Base-by-base conservation (phyloP, 1,284 basidiomycete species). In the Mycosarcoma mackinlayi region DNA sequence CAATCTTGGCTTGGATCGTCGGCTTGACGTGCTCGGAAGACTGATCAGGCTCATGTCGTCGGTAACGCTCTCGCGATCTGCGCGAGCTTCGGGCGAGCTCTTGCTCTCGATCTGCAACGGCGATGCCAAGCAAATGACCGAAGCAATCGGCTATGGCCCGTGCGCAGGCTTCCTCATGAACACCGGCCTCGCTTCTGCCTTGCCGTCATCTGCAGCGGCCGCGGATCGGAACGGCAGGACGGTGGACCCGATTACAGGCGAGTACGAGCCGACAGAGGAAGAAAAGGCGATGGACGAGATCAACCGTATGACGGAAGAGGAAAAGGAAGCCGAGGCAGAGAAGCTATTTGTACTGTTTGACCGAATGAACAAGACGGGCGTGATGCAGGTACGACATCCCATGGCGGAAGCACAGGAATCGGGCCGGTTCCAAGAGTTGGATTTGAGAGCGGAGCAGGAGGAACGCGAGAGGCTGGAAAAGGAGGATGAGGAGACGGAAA, bases 261-360 rank as follows among this genome's bases (percentile, higher is more conserved):
- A 64, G 35, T 71, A 57, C 46, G 61, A 76, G 28, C 61, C 71
- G 8, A 71, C 66, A 0, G 59, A 55, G 5, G 61, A 55, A 16
- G 73, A 77, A 28, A 39, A 40, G 3, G 73, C 65, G 6, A 44
- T 35, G 28, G 73, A 77, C 40, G 59, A 63, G 40, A 61, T 55
- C 34, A 59, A 51, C 42, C 24, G 37, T 4, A 71, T 79, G 77
- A 77, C 64, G 0, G 63, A 75, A 6, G 71, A 65, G 41, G 74
- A 79, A 30, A 78, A 78, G 31, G 75, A 79, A 25, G 55, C 52
- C 0, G 77, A 79, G 35, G 77, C 77, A 1, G 77, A 79, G 40
- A 47, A 45, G 27, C 60, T 79, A 11, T 77, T 78, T 35, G 57
- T 60, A 9, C 66, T 79, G n/a, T 79, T 79, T 28, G 77, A 79